A percentile compares a stretch with the other conserved stretches of the same genome.
These are phyloP conservation scores for Rhodamnia rubescens DNA, from an alignment of 345 rosid species.

Conservation along the genomic window DNA sequence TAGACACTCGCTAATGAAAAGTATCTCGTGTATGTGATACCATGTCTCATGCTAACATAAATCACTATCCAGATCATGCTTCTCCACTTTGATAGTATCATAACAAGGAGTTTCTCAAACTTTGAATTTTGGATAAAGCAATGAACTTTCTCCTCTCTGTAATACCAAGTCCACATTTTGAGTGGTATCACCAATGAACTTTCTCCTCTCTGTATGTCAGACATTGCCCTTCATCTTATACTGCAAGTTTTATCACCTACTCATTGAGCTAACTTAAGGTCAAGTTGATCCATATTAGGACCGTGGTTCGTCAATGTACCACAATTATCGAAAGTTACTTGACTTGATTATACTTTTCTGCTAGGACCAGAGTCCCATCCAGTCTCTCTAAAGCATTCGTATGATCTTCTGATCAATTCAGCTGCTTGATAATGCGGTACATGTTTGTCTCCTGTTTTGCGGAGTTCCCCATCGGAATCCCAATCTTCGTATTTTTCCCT, in stretches of 20 bases:
- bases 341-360: neutral
- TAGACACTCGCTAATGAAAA: neutral
- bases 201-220: neutral
- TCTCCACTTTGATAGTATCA: neutral
- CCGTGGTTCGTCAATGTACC: neutral
- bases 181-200: neutral
- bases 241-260: neutral
- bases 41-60: neutral
- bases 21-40: neutral
- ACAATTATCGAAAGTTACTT: neutral
- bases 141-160: neutral
- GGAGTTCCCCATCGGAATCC: neutral
- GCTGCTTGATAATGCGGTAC: neutral
- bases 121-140: neutral
- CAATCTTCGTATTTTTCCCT: neutral
- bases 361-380: neutral
- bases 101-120: neutral
- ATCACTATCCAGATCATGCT: neutral
- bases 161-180: neutral
- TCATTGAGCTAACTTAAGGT: neutral
- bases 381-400: neutral
- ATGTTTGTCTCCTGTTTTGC: neutral
- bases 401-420: neutral
- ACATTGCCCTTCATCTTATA: neutral
- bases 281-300: neutral